Percentiles rank a stretch among this genome's conserved stretches.
Conservation (phyloP, 2,329 filamentous ascomycete genomes). For the Scedosporium boydii region DNA sequence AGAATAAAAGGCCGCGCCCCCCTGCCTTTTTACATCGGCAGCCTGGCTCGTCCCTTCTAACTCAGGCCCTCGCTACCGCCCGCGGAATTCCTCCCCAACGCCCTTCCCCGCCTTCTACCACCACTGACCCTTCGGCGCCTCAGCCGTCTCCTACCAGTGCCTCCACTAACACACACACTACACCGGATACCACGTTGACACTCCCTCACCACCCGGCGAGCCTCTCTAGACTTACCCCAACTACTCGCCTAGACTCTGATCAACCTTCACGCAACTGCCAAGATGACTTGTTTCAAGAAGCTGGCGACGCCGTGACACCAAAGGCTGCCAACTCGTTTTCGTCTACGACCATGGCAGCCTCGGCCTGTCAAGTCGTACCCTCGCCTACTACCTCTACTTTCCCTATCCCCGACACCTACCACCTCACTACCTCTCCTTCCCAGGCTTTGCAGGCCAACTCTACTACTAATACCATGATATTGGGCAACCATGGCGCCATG, state of each 20-base stretch:
- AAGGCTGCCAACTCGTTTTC: slow-evolving; percentile 7
- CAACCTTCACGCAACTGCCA: neutral
- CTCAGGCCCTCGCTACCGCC: slow-evolving; percentile 49
- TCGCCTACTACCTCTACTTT: neutral
- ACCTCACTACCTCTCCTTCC: slow-evolving; percentile 3
- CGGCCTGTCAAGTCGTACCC: neutral
- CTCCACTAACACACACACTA: neutral
- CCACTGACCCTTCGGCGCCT: slow-evolving; percentile 5
- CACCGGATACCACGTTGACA: neutral
- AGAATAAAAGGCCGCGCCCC: slow-evolving; percentile 31
- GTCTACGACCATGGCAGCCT: slow-evolving; percentile 2
- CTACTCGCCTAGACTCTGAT: neutral
- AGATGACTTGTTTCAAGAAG: slow-evolving; percentile 2
- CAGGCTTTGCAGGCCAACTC: neutral
- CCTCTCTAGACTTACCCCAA: neutral
- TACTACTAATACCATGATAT: neutral
- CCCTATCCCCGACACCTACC: neutral
- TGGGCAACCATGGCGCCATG: neutral
- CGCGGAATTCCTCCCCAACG: slow-evolving; percentile 35
- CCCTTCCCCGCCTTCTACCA: slow-evolving; percentile 14
- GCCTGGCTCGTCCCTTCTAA: slow-evolving; percentile 44
- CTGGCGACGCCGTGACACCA: slow-evolving; percentile 1
- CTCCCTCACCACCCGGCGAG: slow-evolving; percentile 1
- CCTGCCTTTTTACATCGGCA: slow-evolving; percentile 31
- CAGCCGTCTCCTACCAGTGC: slow-evolving; percentile 4